These are phyloP conservation scores for Moricandia arvensis DNA, from an alignment of 345 rosid species.

Conservation along the genomic window DNA sequence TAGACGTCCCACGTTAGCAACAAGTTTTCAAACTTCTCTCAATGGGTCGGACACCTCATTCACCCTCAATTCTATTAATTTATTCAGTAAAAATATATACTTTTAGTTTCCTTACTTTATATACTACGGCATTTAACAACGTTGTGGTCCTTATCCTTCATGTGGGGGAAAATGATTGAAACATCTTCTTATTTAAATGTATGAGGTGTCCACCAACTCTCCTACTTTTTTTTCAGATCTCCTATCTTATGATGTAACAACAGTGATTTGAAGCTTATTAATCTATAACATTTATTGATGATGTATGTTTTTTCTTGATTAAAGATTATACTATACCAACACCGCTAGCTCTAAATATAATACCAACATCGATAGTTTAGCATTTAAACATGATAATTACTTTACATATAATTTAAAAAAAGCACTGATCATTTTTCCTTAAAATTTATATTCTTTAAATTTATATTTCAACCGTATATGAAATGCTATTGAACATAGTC, in stretches of 20 bases:
- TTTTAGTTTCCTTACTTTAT: background rate
- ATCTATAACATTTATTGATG: background rate
- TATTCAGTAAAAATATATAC: background rate
- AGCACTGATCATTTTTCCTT: background rate
- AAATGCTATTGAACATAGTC: background rate
- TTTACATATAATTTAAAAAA: background rate
- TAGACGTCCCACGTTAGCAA: slow-evolving; percentile 22
- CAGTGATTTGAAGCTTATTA: slow-evolving; percentile 8
- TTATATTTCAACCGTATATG: too few species aligned
- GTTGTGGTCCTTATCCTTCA: slow-evolving; percentile 29
- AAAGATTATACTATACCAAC: background rate
- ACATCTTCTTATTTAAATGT: background rate
- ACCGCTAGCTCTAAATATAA: background rate
- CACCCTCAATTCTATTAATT: background rate
- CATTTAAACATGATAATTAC: background rate
- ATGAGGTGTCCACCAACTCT: slow-evolving; percentile 24
- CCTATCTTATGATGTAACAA: slow-evolving; percentile 9
- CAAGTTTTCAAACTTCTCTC: slow-evolving; percentile 19
- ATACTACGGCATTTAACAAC: background rate
- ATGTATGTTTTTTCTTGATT: background rate
- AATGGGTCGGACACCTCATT: background rate
- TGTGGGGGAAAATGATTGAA: slow-evolving; percentile 7
- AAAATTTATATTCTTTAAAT: too few species aligned
- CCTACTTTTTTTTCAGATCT: too few species aligned
- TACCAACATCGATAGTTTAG: background rate